A percentile compares a stretch with the other conserved stretches of the same genome.
These are phyloP conservation scores for Aegilops longissima DNA, from an alignment of 176 grass and related monocot genomes.

Conservation along the genomic window DNA sequence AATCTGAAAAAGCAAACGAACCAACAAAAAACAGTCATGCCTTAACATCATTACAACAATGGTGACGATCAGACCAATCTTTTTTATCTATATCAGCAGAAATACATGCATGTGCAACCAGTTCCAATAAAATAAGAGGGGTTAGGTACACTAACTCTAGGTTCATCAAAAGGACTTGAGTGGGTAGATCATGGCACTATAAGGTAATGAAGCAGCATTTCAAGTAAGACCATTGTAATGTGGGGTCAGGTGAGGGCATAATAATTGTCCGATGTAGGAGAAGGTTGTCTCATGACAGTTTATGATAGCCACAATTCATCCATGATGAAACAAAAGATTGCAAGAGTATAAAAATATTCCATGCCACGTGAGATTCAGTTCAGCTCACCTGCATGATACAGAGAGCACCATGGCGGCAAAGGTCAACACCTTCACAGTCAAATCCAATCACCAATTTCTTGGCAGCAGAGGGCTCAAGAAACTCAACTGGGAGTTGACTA, in stretches of 20 bases:
- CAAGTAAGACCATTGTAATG: too few relatives aligned
- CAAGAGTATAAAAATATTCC: too few relatives aligned
- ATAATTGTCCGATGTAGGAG: too few relatives aligned
- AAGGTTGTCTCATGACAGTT: too few relatives aligned
- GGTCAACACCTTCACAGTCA: slow-evolving; percentile 96
- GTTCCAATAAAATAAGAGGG: background rate
- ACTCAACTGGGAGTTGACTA: slow-evolving; percentile 75
- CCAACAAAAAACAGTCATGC: background rate
- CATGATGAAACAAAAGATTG: too few relatives aligned
- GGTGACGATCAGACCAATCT: background rate
- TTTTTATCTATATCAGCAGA: slow-evolving; percentile 30
- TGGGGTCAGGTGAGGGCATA: too few relatives aligned
- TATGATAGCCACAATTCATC: too few relatives aligned
- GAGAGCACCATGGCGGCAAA: slow-evolving; percentile 82
- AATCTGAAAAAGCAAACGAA: slow-evolving; percentile 56
- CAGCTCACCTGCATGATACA: slow-evolving; percentile 96
- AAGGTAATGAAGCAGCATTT: too few relatives aligned
- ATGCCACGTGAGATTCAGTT: background rate
- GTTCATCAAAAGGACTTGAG: too few relatives aligned
- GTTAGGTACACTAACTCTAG: too few relatives aligned
- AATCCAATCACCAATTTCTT: slow-evolving; percentile 70
- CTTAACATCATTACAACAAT: slow-evolving; percentile 1
- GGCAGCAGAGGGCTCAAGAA: slow-evolving; percentile 74
- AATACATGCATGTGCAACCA: background rate
- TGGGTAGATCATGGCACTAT: too few relatives aligned